A percentile compares a stretch with the other conserved stretches of the same genome.
Evolutionary conservation across 2,329 filamentous ascomycete genomes (phyloP).

Genomic region (Pseudocercospora macadamiae): DNA sequence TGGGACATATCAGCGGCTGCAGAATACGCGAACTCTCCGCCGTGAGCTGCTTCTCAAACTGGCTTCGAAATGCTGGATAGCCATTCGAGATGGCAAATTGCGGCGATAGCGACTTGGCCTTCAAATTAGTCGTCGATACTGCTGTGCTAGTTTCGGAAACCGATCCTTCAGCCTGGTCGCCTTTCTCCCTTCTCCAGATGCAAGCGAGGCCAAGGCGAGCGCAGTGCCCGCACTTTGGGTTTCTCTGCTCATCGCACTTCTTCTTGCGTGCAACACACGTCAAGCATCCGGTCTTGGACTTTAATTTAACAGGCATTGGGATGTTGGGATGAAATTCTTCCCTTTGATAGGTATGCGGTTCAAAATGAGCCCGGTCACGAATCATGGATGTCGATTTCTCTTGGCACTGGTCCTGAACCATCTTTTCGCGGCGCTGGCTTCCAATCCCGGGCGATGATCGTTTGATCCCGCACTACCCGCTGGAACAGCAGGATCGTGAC

Average conservation of each 20-base stretch:
- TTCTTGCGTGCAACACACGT: conserved; percentile 91
- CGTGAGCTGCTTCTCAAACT: conserved; percentile 16
- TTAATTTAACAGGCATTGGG: conserved; percentile 1
- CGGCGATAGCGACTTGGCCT: conserved; percentile 1
- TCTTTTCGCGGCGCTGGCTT: too few relatives aligned
- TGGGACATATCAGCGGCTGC: conserved; percentile 13
- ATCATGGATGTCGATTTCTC: too few relatives aligned
- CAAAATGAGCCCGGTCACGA: too few relatives aligned
- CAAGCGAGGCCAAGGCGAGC: conserved; percentile 52
- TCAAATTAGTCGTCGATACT: conserved; percentile 18
- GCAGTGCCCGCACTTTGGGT: conserved; percentile 91
- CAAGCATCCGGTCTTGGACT: conserved; percentile 82
- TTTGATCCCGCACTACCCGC: too few relatives aligned
- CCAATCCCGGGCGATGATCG: too few relatives aligned
- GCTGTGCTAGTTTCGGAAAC: neutral
- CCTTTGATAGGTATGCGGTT: neutral
- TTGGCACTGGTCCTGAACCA: too few relatives aligned
- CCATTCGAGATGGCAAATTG: conserved; percentile 19
- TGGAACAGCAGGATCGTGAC: too few relatives aligned
- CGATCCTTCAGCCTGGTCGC: neutral
- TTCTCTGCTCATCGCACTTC: conserved; percentile 92
- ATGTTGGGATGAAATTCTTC: neutral
- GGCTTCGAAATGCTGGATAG: conserved; percentile 20
- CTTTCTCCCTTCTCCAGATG: conserved; percentile 8
- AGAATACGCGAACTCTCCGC: conserved; percentile 14